Evolutionary conservation across 2,329 filamentous ascomycete species (phyloP), one percentile per base, ranked within the genome.

Genomic region (Pseudocercospora fuligena): DNA sequence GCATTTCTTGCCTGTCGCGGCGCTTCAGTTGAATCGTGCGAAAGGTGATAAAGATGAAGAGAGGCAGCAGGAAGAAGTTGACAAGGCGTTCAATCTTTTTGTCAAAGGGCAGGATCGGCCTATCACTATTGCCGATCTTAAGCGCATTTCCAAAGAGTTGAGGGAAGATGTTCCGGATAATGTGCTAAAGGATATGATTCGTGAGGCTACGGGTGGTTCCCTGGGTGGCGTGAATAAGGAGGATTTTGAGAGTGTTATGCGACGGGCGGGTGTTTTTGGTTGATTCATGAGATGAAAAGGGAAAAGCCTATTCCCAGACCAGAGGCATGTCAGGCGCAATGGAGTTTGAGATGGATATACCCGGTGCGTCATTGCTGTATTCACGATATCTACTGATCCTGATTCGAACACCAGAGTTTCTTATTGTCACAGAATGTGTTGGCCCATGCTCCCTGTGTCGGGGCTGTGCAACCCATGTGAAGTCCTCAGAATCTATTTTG

Each of bases 191-290:
- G 93, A 97, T 82, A 99, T 99, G 95, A 90, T 99, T 65, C 82
- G 93, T 58, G 94, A 98, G 83, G 95, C 94, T 58, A 97, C 96
- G 79, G 92, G 92, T 2, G 93, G 92, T 1, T 88, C 86, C 3
- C 90, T 91, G 16, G 86, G 83, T 64, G 92, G 91, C 7, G 94
- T 97, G 9, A 87, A 84, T 47, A 83, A 89, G 75, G 89, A 91
- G 61, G 92, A 97, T 75, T 97, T 97, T 80, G 90, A 93, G 79
- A 87, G 87, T 63, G 92, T 97, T 5, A 94, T 97, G 93, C 87
- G 85, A 70, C 85, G 91, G 73, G 94, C 93, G 5, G 93, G 93
- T 0, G 89, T 94, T 43, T 94, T 94, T 86, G 89, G 88, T 78
- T 90, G 84, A 89, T 58, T 16, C 40, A 5, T 0, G 7, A 43